phyloP scores from a whole-genome alignment of 495 filamentous ascomycete species.

The Talaromyces wortmannii region DNA sequence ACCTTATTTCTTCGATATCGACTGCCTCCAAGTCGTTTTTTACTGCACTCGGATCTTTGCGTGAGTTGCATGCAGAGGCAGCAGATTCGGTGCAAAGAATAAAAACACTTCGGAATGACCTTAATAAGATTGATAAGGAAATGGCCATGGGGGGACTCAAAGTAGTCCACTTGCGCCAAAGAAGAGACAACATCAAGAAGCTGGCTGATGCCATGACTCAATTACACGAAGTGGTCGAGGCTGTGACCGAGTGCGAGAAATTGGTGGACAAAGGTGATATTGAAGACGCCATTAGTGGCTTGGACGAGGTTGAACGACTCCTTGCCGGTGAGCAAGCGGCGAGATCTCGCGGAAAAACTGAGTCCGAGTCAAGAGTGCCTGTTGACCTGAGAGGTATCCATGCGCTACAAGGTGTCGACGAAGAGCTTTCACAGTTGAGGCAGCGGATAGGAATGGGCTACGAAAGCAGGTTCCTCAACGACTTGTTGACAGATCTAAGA shows the following conservation, averaged over 20 bases:
- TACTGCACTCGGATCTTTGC: slow-evolving; percentile 82
- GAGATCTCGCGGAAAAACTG: slow-evolving; percentile 10
- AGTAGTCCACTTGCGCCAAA: slow-evolving; percentile 72
- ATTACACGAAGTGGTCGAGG: slow-evolving; percentile 69
- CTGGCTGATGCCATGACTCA: slow-evolving; percentile 78
- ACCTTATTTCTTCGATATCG: slow-evolving; percentile 93
- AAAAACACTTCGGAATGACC: slow-evolving; percentile 68
- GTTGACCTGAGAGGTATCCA: slow-evolving; percentile 71
- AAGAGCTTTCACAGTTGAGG: slow-evolving; percentile 67
- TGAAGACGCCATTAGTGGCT: slow-evolving; percentile 67
- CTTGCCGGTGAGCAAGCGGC: slow-evolving; percentile 59
- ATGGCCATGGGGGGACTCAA: slow-evolving; percentile 84
- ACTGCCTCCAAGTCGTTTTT: slow-evolving; percentile 95
- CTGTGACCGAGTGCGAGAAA: slow-evolving; percentile 68
- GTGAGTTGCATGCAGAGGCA: slow-evolving; percentile 86
- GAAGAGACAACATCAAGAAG: slow-evolving; percentile 78
- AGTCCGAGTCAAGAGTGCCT: slow-evolving; percentile 21
- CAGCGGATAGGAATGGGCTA: slow-evolving; percentile 80
- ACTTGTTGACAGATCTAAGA: slow-evolving; percentile 72
- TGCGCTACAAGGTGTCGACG: slow-evolving; percentile 72
- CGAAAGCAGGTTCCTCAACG: slow-evolving; percentile 71
- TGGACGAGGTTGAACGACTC: slow-evolving; percentile 70
- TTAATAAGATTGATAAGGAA: slow-evolving; percentile 74
- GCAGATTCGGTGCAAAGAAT: slow-evolving; percentile 87
- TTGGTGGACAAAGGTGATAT: slow-evolving; percentile 75